These are phyloP conservation scores for Sistotremastrum suecicum DNA, from an alignment of 768 basidiomycete species.

Conservation along the genomic window DNA sequence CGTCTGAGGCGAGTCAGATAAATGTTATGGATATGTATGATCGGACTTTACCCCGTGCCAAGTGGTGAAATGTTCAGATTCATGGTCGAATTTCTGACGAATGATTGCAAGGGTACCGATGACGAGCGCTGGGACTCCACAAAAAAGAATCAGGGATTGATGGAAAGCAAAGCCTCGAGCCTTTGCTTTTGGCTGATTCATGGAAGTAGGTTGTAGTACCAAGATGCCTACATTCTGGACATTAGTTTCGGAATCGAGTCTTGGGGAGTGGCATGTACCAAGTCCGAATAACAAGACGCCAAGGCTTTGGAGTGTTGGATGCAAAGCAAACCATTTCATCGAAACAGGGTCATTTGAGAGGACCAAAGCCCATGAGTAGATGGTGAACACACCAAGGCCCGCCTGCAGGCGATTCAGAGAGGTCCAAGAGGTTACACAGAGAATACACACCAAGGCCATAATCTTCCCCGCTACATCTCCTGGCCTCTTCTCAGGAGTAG, in stretches of 20 bases:
- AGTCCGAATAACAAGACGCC: constrained; percentile 44
- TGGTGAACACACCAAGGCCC: constrained; percentile 21
- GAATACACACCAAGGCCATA: constrained; percentile 23
- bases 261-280: constrained; percentile 26
- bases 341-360: constrained; percentile 18
- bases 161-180: constrained; percentile 56
- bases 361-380: constrained; percentile 14
- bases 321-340: constrained; percentile 50
- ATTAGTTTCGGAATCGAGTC: not conserved
- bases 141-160: constrained; percentile 41
- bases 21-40: not conserved
- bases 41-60: constrained; percentile 56
- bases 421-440: constrained; percentile 17
- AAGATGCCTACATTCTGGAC: constrained; percentile 37
- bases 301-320: constrained; percentile 49
- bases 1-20: constrained; percentile 22
- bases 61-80: constrained; percentile 44
- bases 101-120: constrained; percentile 49
- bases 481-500: constrained; percentile 19
- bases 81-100: constrained; percentile 41
- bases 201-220: constrained; percentile 59
- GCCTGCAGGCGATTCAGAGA: constrained; percentile 18
- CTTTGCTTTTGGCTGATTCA: constrained; percentile 40
- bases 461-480: constrained; percentile 23
- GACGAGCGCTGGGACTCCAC: constrained; percentile 43